These are phyloP conservation scores for Didymellaceae sp. DNA, from an alignment of 2,329 filamentous ascomycete genomes.

Conservation along the genomic window DNA sequence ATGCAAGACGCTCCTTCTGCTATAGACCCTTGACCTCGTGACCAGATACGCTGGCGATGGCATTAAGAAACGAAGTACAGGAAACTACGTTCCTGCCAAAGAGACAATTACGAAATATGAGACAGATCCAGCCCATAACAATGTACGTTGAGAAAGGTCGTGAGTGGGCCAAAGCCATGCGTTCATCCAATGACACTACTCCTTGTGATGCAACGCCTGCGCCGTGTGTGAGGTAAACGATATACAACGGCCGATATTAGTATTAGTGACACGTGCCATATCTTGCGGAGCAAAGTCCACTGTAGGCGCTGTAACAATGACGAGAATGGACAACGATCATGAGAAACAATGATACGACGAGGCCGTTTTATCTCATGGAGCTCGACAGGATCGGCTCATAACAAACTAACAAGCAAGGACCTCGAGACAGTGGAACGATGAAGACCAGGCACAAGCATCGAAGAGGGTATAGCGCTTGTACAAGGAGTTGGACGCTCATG, in stretches of 20 bases:
- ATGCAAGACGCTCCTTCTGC: slow-evolving; percentile 9
- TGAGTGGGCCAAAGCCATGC: slow-evolving; percentile 13
- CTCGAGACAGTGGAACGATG: background rate
- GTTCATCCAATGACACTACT: slow-evolving; percentile 9
- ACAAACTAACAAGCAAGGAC: background rate
- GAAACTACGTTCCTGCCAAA: slow-evolving; percentile 7
- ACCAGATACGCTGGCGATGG: slow-evolving; percentile 8
- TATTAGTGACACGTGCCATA: slow-evolving; percentile 5
- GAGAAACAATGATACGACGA: background rate
- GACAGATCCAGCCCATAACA: slow-evolving; percentile 16
- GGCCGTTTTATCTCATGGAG: background rate
- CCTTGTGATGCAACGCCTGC: slow-evolving; percentile 15
- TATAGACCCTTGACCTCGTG: slow-evolving; percentile 1
- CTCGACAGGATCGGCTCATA: background rate
- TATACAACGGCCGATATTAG: slow-evolving; percentile 12
- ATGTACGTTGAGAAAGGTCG: slow-evolving; percentile 18
- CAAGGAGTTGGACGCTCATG: background rate
- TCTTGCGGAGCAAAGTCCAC: background rate
- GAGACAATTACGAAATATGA: slow-evolving; percentile 17
- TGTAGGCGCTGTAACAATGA: slow-evolving; percentile 1
- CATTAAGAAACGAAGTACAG: slow-evolving; percentile 11
- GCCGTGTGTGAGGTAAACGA: slow-evolving; percentile 6
- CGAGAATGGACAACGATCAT: background rate
- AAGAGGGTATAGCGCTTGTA: background rate
- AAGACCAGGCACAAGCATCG: background rate